Evolutionary conservation across 768 basidiomycete genomes (phyloP).

Genomic region (Suillus weaverae): DNA sequence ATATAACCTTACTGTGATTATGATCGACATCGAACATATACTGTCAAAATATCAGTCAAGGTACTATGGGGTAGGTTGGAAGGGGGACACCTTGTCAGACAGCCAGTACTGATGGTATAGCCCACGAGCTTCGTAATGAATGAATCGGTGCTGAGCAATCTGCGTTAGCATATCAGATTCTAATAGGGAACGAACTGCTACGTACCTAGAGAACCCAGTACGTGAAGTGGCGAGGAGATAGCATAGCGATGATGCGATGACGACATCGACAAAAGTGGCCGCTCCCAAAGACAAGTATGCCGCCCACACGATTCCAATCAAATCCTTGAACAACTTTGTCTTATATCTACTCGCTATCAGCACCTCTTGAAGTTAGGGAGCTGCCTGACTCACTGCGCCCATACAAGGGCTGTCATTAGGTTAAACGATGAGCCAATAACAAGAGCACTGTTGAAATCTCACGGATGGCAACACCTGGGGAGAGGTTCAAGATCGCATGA

Average conservation of each 20-base stretch:
- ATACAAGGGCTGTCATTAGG: background rate
- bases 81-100: background rate
- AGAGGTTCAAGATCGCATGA: background rate
- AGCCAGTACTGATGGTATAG: background rate
- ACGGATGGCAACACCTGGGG: background rate
- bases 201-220: background rate
- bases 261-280: background rate
- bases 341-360: background rate
- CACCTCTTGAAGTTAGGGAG: background rate
- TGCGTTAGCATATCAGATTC: background rate
- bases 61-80: background rate
- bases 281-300: background rate
- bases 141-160: background rate
- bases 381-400: background rate
- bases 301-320: background rate
- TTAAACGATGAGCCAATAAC: background rate
- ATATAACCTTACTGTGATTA: background rate
- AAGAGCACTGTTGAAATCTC: background rate
- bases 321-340: background rate
- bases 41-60: background rate
- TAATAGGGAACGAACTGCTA: background rate
- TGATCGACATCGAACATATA: background rate
- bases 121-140: background rate
- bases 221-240: constrained; percentile 1
- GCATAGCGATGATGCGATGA: background rate